Evolutionary conservation across 1,139 yeast genomes (phyloP).

Genomic region (Yamadazyma siamensis): DNA sequence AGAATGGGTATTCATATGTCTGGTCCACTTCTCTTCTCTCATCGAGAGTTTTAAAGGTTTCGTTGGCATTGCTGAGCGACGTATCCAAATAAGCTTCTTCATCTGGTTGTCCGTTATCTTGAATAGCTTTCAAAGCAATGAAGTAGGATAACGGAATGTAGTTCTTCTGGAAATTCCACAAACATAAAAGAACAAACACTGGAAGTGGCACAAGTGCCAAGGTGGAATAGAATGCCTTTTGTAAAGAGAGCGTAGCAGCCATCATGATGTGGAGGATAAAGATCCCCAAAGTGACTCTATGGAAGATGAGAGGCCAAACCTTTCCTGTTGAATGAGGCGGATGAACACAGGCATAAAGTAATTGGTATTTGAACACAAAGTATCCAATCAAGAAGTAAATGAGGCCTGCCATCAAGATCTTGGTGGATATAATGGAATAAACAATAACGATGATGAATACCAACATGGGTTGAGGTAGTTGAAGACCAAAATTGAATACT

Average conservation of each 20-base stretch:
- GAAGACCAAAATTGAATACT: constrained; percentile 61
- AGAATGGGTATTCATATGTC: constrained; percentile 73
- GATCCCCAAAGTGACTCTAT: constrained; percentile 56
- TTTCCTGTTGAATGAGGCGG: constrained; percentile 71
- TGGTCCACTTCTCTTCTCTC: constrained; percentile 66
- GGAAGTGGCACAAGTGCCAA: constrained; percentile 74
- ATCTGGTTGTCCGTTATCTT: constrained; percentile 17
- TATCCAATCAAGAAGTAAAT: constrained; percentile 61
- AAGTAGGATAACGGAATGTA: constrained; percentile 78
- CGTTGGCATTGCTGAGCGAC: constrained; percentile 7
- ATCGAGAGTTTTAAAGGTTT: constrained; percentile 47
- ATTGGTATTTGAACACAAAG: constrained; percentile 63
- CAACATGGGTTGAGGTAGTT: constrained; percentile 62
- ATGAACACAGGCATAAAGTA: constrained; percentile 64
- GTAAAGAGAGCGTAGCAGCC: constrained; percentile 83
- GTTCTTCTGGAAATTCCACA: constrained; percentile 80
- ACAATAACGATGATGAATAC: constrained; percentile 59
- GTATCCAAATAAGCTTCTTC: constrained; percentile 14
- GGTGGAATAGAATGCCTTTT: constrained; percentile 75
- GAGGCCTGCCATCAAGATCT: constrained; percentile 61
- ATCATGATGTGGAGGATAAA: constrained; percentile 77
- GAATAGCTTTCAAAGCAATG: constrained; percentile 70
- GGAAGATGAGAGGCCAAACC: constrained; percentile 65
- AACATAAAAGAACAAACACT: constrained; percentile 56
- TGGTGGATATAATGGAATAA: constrained; percentile 63